Evolutionary conservation across 306 rosid genomes (phyloP).

Genomic region (Pyrus communis): DNA sequence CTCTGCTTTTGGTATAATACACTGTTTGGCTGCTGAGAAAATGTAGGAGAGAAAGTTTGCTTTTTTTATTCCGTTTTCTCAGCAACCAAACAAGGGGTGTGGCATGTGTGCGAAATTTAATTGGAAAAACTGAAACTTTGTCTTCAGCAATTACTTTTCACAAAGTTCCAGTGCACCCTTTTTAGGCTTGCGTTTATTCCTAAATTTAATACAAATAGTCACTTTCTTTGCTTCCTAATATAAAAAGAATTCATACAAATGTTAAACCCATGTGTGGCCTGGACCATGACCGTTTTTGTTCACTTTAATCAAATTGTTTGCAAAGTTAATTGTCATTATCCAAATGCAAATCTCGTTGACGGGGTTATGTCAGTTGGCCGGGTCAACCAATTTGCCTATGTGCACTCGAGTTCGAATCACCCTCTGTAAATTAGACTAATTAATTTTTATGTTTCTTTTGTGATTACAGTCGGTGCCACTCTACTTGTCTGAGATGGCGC

Average conservation of each 20-base stretch:
- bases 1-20: not conserved
- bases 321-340: no score
- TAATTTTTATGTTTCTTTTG: not conserved
- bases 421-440: not conserved
- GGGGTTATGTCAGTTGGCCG: not conserved
- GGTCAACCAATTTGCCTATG: no score
- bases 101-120: not conserved
- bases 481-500: conserved; percentile 92
- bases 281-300: not conserved
- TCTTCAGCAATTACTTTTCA: not conserved
- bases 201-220: not conserved
- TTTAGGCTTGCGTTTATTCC: not conserved
- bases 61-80: not conserved
- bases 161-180: conserved; percentile 12
- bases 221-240: not conserved
- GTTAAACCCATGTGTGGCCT: not conserved
- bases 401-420: not conserved
- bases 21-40: conserved; percentile 28
- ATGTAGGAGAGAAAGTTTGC: not conserved
- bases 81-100: not conserved
- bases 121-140: not conserved
- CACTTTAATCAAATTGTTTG: not conserved
- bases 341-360: not conserved
- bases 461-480: conserved; percentile 75
- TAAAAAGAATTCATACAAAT: not conserved